Percentiles rank a stretch among this genome's conserved stretches.
These are phyloP conservation scores for Austroboletus niveus DNA, from an alignment of 1,284 basidiomycete genomes.

Conservation along the genomic window DNA sequence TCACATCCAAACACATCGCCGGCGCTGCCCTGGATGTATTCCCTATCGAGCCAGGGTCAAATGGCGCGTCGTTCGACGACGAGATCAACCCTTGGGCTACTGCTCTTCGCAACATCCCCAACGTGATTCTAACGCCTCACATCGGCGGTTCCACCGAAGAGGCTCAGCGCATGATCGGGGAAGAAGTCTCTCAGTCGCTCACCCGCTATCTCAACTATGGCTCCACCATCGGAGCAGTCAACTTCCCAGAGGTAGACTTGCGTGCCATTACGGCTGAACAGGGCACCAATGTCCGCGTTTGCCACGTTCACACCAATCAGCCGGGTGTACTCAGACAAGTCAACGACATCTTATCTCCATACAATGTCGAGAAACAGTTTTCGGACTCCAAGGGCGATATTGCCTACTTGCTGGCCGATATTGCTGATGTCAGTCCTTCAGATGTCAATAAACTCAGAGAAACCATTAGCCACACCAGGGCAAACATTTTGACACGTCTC, in stretches of 20 bases:
- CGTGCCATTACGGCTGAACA: constrained; percentile 89
- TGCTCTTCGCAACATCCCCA: constrained; percentile 71
- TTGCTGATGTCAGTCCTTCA: constrained; percentile 82
- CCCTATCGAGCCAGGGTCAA: constrained; percentile 89
- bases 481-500: constrained; percentile 88
- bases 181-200: constrained; percentile 88
- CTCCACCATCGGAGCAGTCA: constrained; percentile 89
- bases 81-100: constrained; percentile 81
- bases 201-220: constrained; percentile 93
- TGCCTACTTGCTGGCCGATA: constrained; percentile 96
- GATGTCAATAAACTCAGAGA: constrained; percentile 85
- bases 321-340: constrained; percentile 95
- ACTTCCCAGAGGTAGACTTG: constrained; percentile 98
- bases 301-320: constrained; percentile 96
- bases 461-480: constrained; percentile 76
- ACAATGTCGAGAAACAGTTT: constrained; percentile 99
- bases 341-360: constrained; percentile 89
- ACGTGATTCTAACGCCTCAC: constrained; percentile 95
- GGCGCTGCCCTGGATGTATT: constrained; percentile 96
- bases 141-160: constrained; percentile 99
- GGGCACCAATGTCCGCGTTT: constrained; percentile 82
- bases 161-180: constrained; percentile 96
- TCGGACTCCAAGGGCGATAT: constrained; percentile 95
- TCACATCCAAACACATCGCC: constrained; percentile 85
- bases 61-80: constrained; percentile 87